Evolutionary conservation across 2,329 filamentous ascomycete species (phyloP).

Genomic region (Colletotrichum camelliae): DNA sequence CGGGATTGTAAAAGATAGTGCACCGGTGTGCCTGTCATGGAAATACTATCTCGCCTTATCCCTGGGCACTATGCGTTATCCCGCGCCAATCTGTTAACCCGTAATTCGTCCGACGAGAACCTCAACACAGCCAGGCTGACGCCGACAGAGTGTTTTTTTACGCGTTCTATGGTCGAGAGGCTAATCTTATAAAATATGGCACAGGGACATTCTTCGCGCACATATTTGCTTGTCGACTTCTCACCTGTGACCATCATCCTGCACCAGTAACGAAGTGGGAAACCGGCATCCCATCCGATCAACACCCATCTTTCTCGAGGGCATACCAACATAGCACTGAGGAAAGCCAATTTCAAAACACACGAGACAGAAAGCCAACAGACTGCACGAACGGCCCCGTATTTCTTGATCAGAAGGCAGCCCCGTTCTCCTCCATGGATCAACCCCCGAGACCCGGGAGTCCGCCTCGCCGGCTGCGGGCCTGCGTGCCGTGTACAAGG

Average conservation of each 20-base stretch:
- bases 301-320: background rate
- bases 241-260: background rate
- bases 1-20: background rate
- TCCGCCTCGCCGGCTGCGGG: constrained; percentile 22
- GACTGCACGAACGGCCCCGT: background rate
- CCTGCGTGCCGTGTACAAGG: constrained; percentile 23
- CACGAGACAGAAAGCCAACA: background rate
- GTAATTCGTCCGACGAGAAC: background rate
- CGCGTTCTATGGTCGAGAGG: background rate
- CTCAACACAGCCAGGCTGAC: background rate
- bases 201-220: background rate
- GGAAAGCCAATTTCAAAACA: background rate
- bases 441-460: constrained; percentile 1
- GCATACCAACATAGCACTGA: background rate
- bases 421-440: constrained; percentile 14
- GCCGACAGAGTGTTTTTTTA: background rate
- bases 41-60: background rate
- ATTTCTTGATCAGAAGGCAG: background rate
- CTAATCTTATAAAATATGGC: background rate
- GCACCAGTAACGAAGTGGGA: background rate
- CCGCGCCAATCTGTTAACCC: background rate
- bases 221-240: background rate
- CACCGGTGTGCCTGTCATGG: background rate
- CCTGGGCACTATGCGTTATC: background rate
- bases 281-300: background rate